Percentiles rank a stretch among this genome's conserved stretches.
These are phyloP conservation scores for Fusarium verrucosum DNA, from an alignment of 2,329 filamentous ascomycete species.

Conservation along the genomic window DNA sequence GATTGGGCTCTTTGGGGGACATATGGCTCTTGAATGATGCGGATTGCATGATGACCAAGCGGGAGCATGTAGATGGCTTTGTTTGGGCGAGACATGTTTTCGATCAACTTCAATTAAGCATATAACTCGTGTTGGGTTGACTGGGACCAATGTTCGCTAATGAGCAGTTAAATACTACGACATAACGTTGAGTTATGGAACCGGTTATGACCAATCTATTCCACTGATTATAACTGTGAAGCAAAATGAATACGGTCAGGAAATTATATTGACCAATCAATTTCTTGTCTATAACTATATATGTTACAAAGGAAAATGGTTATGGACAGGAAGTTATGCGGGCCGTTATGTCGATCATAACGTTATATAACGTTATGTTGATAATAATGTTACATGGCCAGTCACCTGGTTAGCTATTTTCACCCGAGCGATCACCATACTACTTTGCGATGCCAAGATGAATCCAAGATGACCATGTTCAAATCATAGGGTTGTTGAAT, in stretches of 20 bases:
- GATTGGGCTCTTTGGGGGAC: background rate
- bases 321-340: background rate
- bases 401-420: too few relatives aligned
- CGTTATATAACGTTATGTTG: too few relatives aligned
- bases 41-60: background rate
- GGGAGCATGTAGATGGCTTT: slow-evolving; percentile 12
- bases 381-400: too few relatives aligned
- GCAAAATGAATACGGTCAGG: accelerated
- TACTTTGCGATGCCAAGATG: too few relatives aligned
- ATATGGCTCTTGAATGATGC: background rate
- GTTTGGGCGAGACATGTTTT: background rate
- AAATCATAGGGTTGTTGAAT: too few relatives aligned
- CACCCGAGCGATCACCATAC: too few relatives aligned
- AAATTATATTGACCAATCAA: background rate
- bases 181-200: background rate
- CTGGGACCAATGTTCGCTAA: accelerated
- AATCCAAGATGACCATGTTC: too few relatives aligned
- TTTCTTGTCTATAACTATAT: accelerated
- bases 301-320: accelerated
- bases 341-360: background rate
- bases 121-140: accelerated
- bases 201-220: accelerated
- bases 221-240: accelerated
- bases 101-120: accelerated
- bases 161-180: accelerated